Base-by-base conservation (phyloP, 225 moss, liverwort and hornwort species). In the Polytrichum commune region DNA sequence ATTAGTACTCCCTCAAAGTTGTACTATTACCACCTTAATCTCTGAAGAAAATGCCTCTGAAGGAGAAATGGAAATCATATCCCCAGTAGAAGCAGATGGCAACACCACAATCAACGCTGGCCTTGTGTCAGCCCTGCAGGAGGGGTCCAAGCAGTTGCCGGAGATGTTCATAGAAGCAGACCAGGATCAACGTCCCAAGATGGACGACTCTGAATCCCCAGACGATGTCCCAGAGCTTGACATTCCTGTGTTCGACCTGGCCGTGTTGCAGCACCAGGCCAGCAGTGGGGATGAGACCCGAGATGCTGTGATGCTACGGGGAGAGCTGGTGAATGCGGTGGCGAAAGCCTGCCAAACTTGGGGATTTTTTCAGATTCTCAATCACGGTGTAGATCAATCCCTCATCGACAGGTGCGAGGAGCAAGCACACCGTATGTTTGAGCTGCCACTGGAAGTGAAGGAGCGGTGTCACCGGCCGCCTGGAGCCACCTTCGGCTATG, bases 291-390 rank as follows among this genome's bases (percentile, higher is more conserved):
- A 46, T 46, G 46, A 46, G 46, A 46, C 46, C 46, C 46, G 46
- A 13, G 74, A 53, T 58, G 53, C 57, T 5, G 28, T 6, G 30
- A 30, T 30, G 38, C 55, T 9, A 8, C 58, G 57, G 29, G 26
- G 33, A 16, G 60, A 75, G 19, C 19, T 75, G 5, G 74, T 75
- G 66, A 53, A 68, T n/a, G 67, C 19, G 7, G 18, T 75, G 16
- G 75, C 75, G 18, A 69, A 53, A 23, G 69, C 69, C 29, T 76
- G 69, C 69, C 73, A 72, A 54, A 56, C 54, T 24, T 81, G 76
- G 64, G 89, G 89, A 1, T 89, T 85, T 73, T 85, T 89, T 56
- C 89, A 89, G 53, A 66, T 89, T 22, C 56, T 83, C 28, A 82
- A 84, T 54, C 89, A 89, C 62, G 76, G 77, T 6, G 76, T 89